Evolutionary conservation across 2,329 filamentous ascomycete genomes (phyloP), one percentile per base, ranked within the genome.

Genomic region (Apiospora koreana): DNA sequence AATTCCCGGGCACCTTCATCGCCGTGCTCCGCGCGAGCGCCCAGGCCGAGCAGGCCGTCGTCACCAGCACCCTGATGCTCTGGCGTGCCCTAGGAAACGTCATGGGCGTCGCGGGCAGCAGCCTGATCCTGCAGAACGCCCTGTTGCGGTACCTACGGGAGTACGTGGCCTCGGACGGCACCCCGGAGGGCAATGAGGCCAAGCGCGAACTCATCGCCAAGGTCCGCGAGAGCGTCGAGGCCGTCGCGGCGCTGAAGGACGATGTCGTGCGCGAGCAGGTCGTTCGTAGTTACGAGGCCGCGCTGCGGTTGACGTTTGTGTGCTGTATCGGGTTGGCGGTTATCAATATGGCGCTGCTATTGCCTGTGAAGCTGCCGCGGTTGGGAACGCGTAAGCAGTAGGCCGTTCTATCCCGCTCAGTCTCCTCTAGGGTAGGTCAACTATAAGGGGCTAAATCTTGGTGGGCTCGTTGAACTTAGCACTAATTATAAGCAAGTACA

Each of bases 31-130:
- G 87, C 1, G 86, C 87, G 1, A 89, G 86, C 58, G 80, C 85
- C 6, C 89, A 91, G 75, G 77, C 82, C 6, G 89, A 92, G 66
- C 90, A 92, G 78, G 91, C 91, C 18, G 89, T 92, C 50, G 89
- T 90, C 16, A 93, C 92, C 1, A 89, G 87, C 68, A 94, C 92
- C 0, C 82, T 95, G 71, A 87, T 92, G 23, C 82, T 95, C 23
- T 94, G 91, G 89, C 87, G 93, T 69, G 89, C 88, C 70, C 80
- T 95, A 6, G 93, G 93, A 8, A 87, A 86, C 69, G 92, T 95
- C 0, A 85, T 94, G 76, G 93, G 93, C n/a, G 88, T 95, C 62
- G 89, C 92, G 0, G 83, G 87, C 68, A 92, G 89, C 74, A 93
- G 91, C 77, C 85, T 94, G 70, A 88, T 94, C 9, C 83, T 95